A percentile compares a stretch with the other conserved stretches of the same genome.
These are phyloP conservation scores for Ceratocystis cacaofunesta DNA, from an alignment of 2,329 filamentous ascomycete genomes.

Conservation along the genomic window DNA sequence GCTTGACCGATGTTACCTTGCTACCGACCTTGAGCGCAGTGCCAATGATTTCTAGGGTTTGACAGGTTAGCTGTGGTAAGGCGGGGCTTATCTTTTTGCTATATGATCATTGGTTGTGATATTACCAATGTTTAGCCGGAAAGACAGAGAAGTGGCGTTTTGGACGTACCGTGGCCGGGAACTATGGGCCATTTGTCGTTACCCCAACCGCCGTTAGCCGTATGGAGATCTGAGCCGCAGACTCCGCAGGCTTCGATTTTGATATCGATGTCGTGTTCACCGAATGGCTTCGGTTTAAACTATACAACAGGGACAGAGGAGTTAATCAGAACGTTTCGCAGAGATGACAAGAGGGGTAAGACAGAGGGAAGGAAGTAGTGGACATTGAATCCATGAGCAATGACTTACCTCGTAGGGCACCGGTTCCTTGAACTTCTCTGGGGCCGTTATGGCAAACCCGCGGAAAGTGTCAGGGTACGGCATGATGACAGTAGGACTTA, in stretches of 20 bases:
- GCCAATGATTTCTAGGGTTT: slow-evolving; percentile 44
- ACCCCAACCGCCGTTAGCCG: slow-evolving; percentile 49
- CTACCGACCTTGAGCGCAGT: slow-evolving; percentile 47
- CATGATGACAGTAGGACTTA: slow-evolving; percentile 24
- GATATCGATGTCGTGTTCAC: slow-evolving; percentile 67
- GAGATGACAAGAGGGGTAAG: neutral
- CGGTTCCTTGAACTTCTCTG: slow-evolving; percentile 23
- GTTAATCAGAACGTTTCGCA: neutral
- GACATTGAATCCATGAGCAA: neutral
- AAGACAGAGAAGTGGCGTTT: neutral
- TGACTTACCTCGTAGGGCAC: slow-evolving; percentile 8
- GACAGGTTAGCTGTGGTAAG: neutral
- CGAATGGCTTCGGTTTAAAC: slow-evolving; percentile 70
- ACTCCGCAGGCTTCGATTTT: slow-evolving; percentile 64
- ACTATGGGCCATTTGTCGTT: slow-evolving; percentile 41
- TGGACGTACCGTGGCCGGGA: slow-evolving; percentile 37
- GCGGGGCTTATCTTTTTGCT: neutral
- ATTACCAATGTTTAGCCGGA: neutral
- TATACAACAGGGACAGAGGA: slow-evolving; percentile 23
- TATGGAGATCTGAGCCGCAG: slow-evolving; percentile 54
- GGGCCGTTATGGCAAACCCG: slow-evolving; percentile 42
- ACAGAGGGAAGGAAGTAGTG: neutral
- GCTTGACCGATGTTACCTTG: slow-evolving; percentile 44
- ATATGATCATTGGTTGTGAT: neutral
- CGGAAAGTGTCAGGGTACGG: slow-evolving; percentile 44